These are phyloP conservation scores for Pyricularia pennisetigena DNA, from an alignment of 2,329 filamentous ascomycete genomes.

Conservation along the genomic window DNA sequence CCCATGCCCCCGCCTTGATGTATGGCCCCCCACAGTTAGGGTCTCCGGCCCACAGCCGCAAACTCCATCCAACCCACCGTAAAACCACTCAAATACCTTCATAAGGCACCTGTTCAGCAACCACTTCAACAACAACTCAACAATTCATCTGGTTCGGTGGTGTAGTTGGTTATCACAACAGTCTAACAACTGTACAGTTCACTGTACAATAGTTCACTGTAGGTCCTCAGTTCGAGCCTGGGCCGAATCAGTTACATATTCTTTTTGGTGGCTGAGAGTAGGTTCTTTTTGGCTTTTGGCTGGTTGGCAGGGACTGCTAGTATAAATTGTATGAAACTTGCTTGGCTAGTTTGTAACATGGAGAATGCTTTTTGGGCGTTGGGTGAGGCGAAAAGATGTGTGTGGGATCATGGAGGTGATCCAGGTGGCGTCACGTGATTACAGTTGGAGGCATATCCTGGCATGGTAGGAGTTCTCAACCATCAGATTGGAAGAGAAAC, in stretches of 20 bases:
- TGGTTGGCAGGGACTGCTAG: too few species aligned
- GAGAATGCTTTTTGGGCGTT: too few species aligned
- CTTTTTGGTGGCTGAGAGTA: background rate
- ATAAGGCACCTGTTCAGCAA: too few species aligned
- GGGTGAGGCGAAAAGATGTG: too few species aligned
- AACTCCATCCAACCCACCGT: background rate
- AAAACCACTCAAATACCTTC: background rate
- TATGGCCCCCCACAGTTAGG: background rate
- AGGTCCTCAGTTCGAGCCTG: background rate
- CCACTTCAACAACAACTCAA: background rate
- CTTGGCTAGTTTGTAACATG: too few species aligned
- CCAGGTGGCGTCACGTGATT: too few species aligned
- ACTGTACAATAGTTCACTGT: background rate
- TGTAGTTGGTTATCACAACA: conserved; percentile 1
- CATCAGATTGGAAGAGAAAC: too few species aligned
- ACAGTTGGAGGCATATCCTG: too few species aligned
- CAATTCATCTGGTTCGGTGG: background rate
- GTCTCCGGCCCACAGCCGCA: background rate
- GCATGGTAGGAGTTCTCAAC: too few species aligned
- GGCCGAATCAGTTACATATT: background rate
- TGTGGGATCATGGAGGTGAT: too few species aligned
- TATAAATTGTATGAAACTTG: too few species aligned
- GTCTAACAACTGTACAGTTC: background rate
- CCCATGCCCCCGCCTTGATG: too few species aligned
- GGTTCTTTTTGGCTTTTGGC: background rate